phyloP scores from a whole-genome alignment of 2,329 filamentous ascomycete species.

The Venturia effusa region DNA sequence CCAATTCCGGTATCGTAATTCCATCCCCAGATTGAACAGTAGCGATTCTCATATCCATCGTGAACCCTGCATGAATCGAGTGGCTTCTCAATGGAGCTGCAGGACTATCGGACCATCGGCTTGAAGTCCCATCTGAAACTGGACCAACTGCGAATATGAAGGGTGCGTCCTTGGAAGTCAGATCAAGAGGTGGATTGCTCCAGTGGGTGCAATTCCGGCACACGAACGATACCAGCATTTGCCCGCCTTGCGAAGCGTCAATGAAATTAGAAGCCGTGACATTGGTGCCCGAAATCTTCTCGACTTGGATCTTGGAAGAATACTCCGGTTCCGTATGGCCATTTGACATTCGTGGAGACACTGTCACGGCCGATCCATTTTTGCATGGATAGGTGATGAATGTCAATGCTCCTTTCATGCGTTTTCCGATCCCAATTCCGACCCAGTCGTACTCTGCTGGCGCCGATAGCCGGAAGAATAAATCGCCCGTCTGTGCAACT shows the following conservation, averaged over 20 bases:
- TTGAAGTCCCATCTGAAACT: conserved; percentile 15
- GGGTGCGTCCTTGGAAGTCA: conserved; percentile 28
- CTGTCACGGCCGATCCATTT: conserved; percentile 36
- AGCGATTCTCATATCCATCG: conserved; percentile 44
- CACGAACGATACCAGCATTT: neutral
- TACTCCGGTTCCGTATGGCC: conserved; percentile 43
- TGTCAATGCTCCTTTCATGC: conserved; percentile 44
- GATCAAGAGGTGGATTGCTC: conserved; percentile 18
- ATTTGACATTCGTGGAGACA: conserved; percentile 43
- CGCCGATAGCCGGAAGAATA: conserved; percentile 45
- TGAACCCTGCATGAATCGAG: conserved; percentile 42
- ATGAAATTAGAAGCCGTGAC: neutral
- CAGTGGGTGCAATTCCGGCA: neutral
- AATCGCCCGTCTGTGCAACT: conserved; percentile 27
- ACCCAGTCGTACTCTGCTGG: conserved; percentile 39
- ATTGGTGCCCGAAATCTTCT: neutral
- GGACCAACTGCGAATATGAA: conserved; percentile 49
- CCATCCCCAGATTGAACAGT: conserved; percentile 20
- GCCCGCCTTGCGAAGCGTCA: neutral
- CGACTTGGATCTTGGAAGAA: conserved; percentile 16
- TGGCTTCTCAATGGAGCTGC: conserved; percentile 41
- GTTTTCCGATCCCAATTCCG: conserved; percentile 43
- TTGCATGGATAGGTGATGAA: conserved; percentile 43
- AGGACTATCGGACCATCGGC: neutral
- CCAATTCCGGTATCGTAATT: conserved; percentile 19